Conservation (phyloP, 306 rosid genomes). For the Rosa persica region DNA sequence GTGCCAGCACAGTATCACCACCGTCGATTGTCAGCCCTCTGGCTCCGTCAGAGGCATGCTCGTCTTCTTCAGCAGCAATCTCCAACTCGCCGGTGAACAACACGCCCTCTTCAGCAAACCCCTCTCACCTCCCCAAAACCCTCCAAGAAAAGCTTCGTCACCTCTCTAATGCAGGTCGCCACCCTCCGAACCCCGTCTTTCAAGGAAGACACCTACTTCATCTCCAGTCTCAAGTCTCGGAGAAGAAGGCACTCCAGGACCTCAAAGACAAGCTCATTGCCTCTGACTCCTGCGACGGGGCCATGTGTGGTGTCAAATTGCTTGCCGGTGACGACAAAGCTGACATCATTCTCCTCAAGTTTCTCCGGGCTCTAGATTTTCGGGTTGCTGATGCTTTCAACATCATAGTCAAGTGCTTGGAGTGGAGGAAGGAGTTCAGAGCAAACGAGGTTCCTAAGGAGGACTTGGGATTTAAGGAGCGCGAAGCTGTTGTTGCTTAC, state of each 20-base stretch:
- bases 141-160: constrained; percentile 61
- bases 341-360: constrained; percentile 84
- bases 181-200: constrained; percentile 58
- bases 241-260: constrained; percentile 69
- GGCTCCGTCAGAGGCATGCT: constrained; percentile 81
- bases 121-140: constrained; percentile 64
- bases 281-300: constrained; percentile 36
- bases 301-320: constrained; percentile 80
- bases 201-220: constrained; percentile 74
- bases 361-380: constrained; percentile 88
- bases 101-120: constrained; percentile 48
- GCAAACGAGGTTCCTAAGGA: constrained; percentile 67
- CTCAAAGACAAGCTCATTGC: constrained; percentile 54
- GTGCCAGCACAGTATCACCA: constrained; percentile 79
- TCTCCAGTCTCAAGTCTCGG: constrained; percentile 61
- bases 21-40: constrained; percentile 90
- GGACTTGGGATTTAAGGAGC: constrained; percentile 81
- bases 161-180: constrained; percentile 64
- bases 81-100: constrained; percentile 89
- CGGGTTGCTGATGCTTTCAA: constrained; percentile 57
- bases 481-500: constrained; percentile 84
- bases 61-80: constrained; percentile 88
- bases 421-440: constrained; percentile 75
- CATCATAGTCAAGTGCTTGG: constrained; percentile 67
- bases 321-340: constrained; percentile 61